Percentiles rank a stretch among this genome's conserved stretches.
These are phyloP conservation scores for Gossypium gossypioides DNA, from an alignment of 441 rosid species.

Conservation along the genomic window DNA sequence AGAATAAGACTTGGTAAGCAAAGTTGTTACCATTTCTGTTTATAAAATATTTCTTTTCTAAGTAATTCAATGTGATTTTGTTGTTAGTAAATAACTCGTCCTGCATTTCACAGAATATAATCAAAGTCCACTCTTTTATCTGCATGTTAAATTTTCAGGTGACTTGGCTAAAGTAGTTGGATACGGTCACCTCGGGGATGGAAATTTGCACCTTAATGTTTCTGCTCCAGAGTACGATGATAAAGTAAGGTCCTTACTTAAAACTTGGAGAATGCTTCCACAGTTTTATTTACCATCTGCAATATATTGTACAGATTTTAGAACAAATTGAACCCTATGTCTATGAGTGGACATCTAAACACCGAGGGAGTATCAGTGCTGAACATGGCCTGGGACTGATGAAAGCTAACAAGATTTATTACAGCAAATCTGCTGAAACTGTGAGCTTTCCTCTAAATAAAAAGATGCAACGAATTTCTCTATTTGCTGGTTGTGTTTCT, in stretches of 20 bases:
- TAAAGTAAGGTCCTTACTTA: slow-evolving; percentile 30
- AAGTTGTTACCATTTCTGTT: background rate
- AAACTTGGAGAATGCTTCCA: background rate
- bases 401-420: slow-evolving; percentile 77
- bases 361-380: slow-evolving; percentile 87
- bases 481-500: slow-evolving; percentile 4
- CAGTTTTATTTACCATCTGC: background rate
- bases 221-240: slow-evolving; percentile 61
- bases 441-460: slow-evolving; percentile 31
- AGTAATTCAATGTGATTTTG: background rate
- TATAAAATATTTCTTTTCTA: background rate
- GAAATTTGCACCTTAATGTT: slow-evolving; percentile 84
- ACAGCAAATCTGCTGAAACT: slow-evolving; percentile 66
- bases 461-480: background rate
- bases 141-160: slow-evolving; percentile 32
- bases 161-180: slow-evolving; percentile 60
- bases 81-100: background rate
- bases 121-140: background rate
- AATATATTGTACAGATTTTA: slow-evolving; percentile 51
- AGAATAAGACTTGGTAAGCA: slow-evolving; percentile 61
- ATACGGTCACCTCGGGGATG: slow-evolving; percentile 91
- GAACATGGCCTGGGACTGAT: slow-evolving; percentile 90
- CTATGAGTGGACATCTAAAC: slow-evolving; percentile 85
- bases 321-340: slow-evolving; percentile 77
- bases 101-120: background rate